Evolutionary conservation across 2,329 filamentous ascomycete species (phyloP).

Genomic region (Beauveria bassiana): DNA sequence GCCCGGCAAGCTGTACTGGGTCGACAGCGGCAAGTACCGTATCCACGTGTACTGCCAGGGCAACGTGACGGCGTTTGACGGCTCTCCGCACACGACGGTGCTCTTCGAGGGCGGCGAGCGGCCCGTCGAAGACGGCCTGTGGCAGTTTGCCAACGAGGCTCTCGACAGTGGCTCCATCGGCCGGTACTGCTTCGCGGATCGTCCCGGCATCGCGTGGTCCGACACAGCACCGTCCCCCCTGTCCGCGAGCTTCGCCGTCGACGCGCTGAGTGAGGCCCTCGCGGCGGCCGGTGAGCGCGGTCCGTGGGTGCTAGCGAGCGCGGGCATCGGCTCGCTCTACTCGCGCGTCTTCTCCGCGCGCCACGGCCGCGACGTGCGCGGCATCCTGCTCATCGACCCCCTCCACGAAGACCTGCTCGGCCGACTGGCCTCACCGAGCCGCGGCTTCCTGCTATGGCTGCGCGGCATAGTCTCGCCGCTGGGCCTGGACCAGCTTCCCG

Average conservation of each 20-base stretch:
- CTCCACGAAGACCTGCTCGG: slow-evolving; percentile 80
- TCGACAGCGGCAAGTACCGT: slow-evolving; percentile 77
- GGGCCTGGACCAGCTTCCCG: slow-evolving; percentile 71
- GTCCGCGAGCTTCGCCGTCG: slow-evolving; percentile 86
- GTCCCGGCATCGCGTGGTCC: slow-evolving; percentile 78
- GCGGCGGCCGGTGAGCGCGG: slow-evolving; percentile 72
- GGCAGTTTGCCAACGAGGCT: slow-evolving; percentile 69
- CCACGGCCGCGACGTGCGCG: slow-evolving; percentile 65
- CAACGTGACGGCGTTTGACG: slow-evolving; percentile 51
- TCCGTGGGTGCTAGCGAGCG: slow-evolving; percentile 81
- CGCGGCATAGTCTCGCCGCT: slow-evolving; percentile 81
- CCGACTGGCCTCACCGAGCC: slow-evolving; percentile 55
- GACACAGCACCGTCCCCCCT: slow-evolving; percentile 92
- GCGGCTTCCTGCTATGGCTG: slow-evolving; percentile 81
- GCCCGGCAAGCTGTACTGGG: slow-evolving; percentile 68
- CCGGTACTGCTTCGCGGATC: slow-evolving; percentile 92
- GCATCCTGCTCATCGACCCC: slow-evolving; percentile 78
- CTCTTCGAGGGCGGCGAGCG: slow-evolving; percentile 78
- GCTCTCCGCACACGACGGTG: slow-evolving; percentile 61
- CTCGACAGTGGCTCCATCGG: slow-evolving; percentile 73
- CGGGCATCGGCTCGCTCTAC: slow-evolving; percentile 81
- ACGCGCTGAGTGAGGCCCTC: slow-evolving; percentile 80
- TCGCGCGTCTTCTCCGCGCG: slow-evolving; percentile 85
- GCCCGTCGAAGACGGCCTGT: slow-evolving; percentile 70
- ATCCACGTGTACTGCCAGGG: slow-evolving; percentile 79